Conservation (phyloP, 768 basidiomycete genomes). For the Strobilomyces confusus region DNA sequence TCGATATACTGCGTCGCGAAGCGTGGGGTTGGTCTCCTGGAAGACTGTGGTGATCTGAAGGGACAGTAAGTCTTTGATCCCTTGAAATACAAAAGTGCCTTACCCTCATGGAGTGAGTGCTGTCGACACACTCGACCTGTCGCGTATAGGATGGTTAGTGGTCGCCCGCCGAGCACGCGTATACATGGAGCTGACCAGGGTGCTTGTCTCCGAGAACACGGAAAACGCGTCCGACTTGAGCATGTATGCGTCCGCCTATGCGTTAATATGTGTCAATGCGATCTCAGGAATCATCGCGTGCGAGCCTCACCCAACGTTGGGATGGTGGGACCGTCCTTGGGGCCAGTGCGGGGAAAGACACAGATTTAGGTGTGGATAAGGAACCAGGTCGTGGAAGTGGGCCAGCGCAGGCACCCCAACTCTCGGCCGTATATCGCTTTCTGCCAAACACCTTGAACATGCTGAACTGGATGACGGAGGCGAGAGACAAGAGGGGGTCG, state of each 20-base stretch:
- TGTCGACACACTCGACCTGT: slow-evolving; percentile 2
- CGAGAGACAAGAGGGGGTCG: neutral
- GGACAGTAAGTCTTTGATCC: neutral
- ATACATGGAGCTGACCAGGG: slow-evolving; percentile 6
- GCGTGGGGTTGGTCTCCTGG: neutral
- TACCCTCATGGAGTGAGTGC: neutral
- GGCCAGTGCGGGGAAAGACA: neutral
- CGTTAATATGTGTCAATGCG: neutral
- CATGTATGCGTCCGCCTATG: neutral
- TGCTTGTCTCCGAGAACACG: slow-evolving; percentile 7
- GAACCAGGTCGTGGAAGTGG: neutral
- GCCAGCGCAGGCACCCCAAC: neutral
- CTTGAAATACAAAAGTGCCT: neutral
- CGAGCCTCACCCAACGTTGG: neutral
- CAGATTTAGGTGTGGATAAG: neutral
- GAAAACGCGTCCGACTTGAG: slow-evolving; percentile 1
- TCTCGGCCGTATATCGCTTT: neutral
- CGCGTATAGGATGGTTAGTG: neutral
- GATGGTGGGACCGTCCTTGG: neutral
- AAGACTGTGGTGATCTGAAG: slow-evolving; percentile 15
- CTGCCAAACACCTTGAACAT: neutral
- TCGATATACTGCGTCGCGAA: slow-evolving; percentile 8
- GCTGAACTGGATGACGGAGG: neutral
- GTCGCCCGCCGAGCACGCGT: neutral
- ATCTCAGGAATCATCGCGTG: neutral